These are phyloP conservation scores for Jatropha multifida DNA, from an alignment of 441 rosid genomes.

Conservation along the genomic window DNA sequence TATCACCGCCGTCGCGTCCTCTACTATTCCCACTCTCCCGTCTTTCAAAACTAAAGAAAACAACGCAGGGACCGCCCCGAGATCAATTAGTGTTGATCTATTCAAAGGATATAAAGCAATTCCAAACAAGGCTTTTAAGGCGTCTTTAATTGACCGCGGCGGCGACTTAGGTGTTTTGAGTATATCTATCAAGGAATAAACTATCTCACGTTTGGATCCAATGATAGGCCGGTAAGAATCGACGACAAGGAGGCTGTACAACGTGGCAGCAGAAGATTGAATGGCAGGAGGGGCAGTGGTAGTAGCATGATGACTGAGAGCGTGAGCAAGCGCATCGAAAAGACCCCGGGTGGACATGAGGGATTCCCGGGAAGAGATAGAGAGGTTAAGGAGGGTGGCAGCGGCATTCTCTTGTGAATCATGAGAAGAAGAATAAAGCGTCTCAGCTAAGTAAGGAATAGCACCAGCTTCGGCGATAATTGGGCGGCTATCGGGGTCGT, in stretches of 20 bases:
- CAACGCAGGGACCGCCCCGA: constrained; percentile 61
- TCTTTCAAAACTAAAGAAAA: constrained; percentile 67
- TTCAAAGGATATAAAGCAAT: constrained; percentile 64
- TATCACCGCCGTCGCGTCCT: constrained; percentile 87
- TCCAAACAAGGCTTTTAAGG: constrained; percentile 80
- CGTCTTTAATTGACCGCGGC: constrained; percentile 70
- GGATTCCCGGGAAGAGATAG: constrained; percentile 62
- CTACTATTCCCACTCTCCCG: constrained; percentile 75
- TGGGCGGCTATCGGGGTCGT: constrained; percentile 67
- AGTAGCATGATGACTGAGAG: constrained; percentile 57
- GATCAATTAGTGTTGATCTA: constrained; percentile 53
- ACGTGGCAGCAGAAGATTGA: constrained; percentile 75
- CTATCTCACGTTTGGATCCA: constrained; percentile 80
- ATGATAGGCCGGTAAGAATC: constrained; percentile 75
- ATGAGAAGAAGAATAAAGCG: constrained; percentile 66
- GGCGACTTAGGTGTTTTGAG: constrained; percentile 50
- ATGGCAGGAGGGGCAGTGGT: constrained; percentile 60
- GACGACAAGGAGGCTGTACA: constrained; percentile 61
- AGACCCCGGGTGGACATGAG: constrained; percentile 82
- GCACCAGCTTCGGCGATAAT: constrained; percentile 76
- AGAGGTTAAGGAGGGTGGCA: constrained; percentile 76
- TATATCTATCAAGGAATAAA: constrained; percentile 68
- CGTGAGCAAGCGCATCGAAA: constrained; percentile 82
- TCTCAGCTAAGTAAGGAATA: constrained; percentile 74
- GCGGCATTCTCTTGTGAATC: constrained; percentile 84